These are phyloP conservation scores for Aphanomyces euteiches DNA, from an alignment of 352 stramenopile genomes.

Conservation along the genomic window DNA sequence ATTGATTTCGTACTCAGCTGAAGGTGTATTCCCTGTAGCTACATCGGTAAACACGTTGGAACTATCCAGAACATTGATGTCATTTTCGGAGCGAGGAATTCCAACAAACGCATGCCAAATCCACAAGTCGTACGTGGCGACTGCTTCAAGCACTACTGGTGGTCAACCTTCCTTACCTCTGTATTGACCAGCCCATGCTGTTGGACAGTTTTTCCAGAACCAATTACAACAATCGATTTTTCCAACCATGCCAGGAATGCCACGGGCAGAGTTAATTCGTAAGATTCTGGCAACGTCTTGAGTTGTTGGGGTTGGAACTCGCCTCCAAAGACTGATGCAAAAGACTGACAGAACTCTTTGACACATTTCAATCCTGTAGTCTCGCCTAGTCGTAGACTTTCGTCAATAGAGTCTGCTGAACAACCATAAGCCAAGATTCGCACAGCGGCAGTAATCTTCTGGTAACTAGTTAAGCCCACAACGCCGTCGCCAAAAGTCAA, in stretches of 20 bases:
- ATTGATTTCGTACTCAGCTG: too few species aligned
- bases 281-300: slow-evolving; percentile 20
- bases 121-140: slow-evolving; percentile 33
- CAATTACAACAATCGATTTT: slow-evolving; percentile 37
- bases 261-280: slow-evolving; percentile 16
- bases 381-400: too few species aligned
- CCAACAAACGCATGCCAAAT: slow-evolving; percentile 36
- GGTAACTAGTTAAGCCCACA: too few species aligned
- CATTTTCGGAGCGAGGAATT: slow-evolving; percentile 35
- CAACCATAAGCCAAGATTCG: too few species aligned
- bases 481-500: too few species aligned
- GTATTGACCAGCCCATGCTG: slow-evolving; percentile 27
- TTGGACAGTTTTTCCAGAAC: slow-evolving; percentile 36
- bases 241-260: slow-evolving; percentile 36
- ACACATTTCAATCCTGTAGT: too few species aligned
- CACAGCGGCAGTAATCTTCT: too few species aligned
- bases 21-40: too few species aligned
- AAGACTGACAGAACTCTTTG: too few species aligned
- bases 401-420: too few species aligned
- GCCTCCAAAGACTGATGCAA: too few species aligned
- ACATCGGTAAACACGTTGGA: neutral
- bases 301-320: neutral
- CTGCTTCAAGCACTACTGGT: slow-evolving; percentile 29
- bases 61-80: slow-evolving; percentile 37
- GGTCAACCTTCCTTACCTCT: neutral